Evolutionary conservation across 1,284 basidiomycete species (phyloP).

Genomic region (Sporisorium graminicola): DNA sequence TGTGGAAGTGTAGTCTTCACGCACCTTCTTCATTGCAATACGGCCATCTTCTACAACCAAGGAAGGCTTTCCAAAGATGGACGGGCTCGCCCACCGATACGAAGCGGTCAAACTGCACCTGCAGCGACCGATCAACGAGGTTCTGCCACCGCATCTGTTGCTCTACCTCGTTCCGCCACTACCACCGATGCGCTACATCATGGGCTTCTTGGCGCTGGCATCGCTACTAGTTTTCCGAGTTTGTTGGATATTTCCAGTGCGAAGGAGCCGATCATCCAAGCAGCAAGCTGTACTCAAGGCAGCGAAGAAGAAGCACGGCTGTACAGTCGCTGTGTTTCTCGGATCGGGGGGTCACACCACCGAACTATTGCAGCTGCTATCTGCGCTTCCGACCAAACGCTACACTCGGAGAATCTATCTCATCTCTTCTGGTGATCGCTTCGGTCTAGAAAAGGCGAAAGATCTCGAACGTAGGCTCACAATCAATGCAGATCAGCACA

Average conservation of each 20-base stretch:
- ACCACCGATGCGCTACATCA: conserved; percentile 16
- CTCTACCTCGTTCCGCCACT: conserved; percentile 43
- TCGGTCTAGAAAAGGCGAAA: conserved; percentile 81
- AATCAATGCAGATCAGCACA: background rate
- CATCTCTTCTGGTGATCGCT: conserved; percentile 82
- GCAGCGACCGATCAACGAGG: conserved; percentile 39
- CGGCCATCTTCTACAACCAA: too few species aligned
- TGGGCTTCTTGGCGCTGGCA: background rate
- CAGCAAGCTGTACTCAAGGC: background rate
- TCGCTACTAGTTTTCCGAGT: conserved; percentile 15
- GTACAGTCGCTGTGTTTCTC: conserved; percentile 74
- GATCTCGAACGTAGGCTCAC: conserved; percentile 75
- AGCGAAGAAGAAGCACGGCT: background rate
- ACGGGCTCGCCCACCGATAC: conserved; percentile 11
- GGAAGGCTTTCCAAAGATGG: too few species aligned
- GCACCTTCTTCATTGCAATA: too few species aligned
- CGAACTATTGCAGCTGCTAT: conserved; percentile 84
- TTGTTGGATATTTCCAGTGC: conserved; percentile 27
- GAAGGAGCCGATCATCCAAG: background rate
- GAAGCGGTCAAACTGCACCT: conserved; percentile 26
- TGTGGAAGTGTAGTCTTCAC: too few species aligned
- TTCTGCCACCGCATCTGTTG: conserved; percentile 37
- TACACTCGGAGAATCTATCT: conserved; percentile 86
- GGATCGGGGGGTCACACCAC: conserved; percentile 90
- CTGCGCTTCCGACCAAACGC: conserved; percentile 80